Conservation (phyloP, 73 alveolate genomes). For the Tetrahymena thermophila region DNA sequence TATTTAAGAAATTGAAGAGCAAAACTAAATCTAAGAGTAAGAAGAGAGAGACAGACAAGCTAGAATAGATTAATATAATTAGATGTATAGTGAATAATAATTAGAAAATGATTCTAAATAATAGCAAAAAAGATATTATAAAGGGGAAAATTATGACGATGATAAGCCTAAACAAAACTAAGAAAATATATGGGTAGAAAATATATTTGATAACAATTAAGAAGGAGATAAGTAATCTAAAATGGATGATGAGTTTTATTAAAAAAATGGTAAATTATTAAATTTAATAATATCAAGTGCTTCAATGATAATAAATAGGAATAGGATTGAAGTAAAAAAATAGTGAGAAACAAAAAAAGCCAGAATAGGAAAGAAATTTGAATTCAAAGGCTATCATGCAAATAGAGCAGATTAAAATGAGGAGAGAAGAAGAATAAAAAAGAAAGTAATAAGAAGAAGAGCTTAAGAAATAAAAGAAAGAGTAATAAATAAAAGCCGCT, state of each 20-base stretch:
- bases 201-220: background rate
- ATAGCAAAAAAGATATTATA: background rate
- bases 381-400: slow-evolving; percentile 26
- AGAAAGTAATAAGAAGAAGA: slow-evolving; percentile 33
- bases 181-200: background rate
- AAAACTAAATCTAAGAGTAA: slow-evolving; percentile 9
- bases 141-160: background rate
- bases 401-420: slow-evolving; percentile 20
- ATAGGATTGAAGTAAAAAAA: slow-evolving; percentile 1
- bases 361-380: background rate
- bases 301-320: background rate
- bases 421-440: slow-evolving; percentile 26
- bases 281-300: slow-evolving; percentile 12
- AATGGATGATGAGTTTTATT: slow-evolving; percentile 1
- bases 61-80: slow-evolving; percentile 1
- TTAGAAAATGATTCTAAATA: background rate
- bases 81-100: background rate
- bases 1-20: slow-evolving; percentile 21
- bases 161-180: background rate
- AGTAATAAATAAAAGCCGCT: background rate
- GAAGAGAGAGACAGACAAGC: slow-evolving; percentile 3
- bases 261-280: slow-evolving; percentile 11
- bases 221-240: slow-evolving; percentile 2
- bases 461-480: background rate
- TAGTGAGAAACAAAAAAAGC: background rate